These are phyloP conservation scores for Leavenworthia alabamica DNA, from an alignment of 345 rosid species.

Conservation along the genomic window DNA sequence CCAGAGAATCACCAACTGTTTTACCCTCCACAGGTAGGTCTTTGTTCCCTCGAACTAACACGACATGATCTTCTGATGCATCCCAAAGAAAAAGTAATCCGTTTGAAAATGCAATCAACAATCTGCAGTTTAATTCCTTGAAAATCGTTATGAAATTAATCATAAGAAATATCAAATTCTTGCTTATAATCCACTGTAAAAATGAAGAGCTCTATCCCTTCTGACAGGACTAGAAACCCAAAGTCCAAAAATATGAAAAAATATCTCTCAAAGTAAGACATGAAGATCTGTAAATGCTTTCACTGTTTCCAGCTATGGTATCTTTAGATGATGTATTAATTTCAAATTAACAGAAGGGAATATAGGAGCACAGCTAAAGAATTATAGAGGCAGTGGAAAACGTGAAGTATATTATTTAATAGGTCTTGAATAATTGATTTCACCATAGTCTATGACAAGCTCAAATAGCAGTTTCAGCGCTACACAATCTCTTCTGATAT, in stretches of 20 bases:
- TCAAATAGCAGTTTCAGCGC: not conserved
- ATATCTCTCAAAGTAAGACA: not conserved
- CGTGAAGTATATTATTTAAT: not conserved
- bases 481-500: not conserved
- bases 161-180: not conserved
- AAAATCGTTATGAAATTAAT: not conserved
- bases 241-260: not conserved
- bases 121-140: slow-evolving; percentile 43
- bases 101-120: slow-evolving; percentile 67
- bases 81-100: slow-evolving; percentile 86
- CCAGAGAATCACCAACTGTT: slow-evolving; percentile 32
- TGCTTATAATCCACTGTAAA: not conserved
- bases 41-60: slow-evolving; percentile 55
- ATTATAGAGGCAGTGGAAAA: not conserved
- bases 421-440: not conserved
- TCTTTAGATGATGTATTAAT: not conserved
- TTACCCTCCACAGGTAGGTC: slow-evolving; percentile 53
- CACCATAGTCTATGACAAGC: slow-evolving; percentile 9
- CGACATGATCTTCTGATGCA: slow-evolving; percentile 53
- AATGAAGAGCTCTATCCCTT: not conserved
- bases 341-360: slow-evolving; percentile 1
- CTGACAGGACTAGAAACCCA: not conserved
- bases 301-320: not conserved
- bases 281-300: not conserved
- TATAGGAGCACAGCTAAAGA: not conserved